Evolutionary conservation across 352 stramenopile species (phyloP).

Genomic region (Globisporangium abappressorium): DNA sequence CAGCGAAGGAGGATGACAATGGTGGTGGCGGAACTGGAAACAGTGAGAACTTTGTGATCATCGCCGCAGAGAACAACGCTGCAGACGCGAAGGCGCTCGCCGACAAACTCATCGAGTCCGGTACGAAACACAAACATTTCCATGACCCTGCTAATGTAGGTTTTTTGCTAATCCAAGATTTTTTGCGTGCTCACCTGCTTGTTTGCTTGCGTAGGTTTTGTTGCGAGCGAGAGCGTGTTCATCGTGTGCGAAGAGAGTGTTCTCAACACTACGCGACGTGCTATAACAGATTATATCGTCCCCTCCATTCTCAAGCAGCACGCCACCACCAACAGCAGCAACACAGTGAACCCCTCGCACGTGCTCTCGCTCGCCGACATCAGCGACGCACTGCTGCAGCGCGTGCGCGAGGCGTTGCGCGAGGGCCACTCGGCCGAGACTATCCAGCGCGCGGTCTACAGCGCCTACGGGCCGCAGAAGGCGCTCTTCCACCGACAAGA

Average conservation of each 20-base stretch:
- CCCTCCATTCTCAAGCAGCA: slow-evolving; percentile 6
- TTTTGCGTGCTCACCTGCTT: background rate
- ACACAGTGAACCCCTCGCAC: background rate
- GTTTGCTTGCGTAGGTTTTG: slow-evolving; percentile 14
- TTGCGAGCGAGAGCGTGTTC: slow-evolving; percentile 17
- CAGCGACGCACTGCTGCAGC: slow-evolving; percentile 49
- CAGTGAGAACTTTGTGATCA: slow-evolving; percentile 25
- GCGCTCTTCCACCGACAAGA: slow-evolving; percentile 35
- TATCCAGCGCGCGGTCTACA: slow-evolving; percentile 46
- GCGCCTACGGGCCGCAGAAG: slow-evolving; percentile 43
- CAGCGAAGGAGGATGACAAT: background rate
- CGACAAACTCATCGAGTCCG: slow-evolving; percentile 22
- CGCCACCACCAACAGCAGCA: background rate
- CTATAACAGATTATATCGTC: background rate
- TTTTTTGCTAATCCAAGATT: background rate
- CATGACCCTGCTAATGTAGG: background rate
- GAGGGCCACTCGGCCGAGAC: slow-evolving; percentile 15
- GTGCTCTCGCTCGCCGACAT: slow-evolving; percentile 50
- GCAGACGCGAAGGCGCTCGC: slow-evolving; percentile 11
- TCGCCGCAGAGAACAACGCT: slow-evolving; percentile 24
- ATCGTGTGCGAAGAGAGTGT: slow-evolving; percentile 42
- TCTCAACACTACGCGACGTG: background rate
- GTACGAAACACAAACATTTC: slow-evolving; percentile 17
- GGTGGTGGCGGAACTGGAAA: background rate
- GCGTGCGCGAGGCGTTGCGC: slow-evolving; percentile 45